Evolutionary conservation across 2,329 filamentous ascomycete genomes (phyloP).

Genomic region (Trichoderma semiorbis): DNA sequence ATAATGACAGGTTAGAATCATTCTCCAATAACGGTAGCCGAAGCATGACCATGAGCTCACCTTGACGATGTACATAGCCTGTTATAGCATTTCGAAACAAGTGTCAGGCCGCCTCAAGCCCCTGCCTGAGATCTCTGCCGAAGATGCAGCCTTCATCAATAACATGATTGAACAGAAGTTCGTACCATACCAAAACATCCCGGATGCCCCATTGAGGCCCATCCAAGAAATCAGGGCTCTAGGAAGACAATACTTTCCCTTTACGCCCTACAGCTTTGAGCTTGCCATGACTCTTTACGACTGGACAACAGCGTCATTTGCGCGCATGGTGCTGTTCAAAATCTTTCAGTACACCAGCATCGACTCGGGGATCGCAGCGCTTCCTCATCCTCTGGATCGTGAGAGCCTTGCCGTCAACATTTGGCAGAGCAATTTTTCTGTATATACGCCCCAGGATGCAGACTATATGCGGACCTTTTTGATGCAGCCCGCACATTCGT

Average conservation of each 20-base stretch:
- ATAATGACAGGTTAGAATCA: neutral
- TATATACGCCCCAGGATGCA: conserved; percentile 6
- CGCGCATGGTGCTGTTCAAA: conserved; percentile 15
- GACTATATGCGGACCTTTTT: conserved; percentile 14
- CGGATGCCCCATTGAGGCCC: neutral
- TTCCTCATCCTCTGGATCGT: conserved; percentile 4
- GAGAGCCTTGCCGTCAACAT: conserved; percentile 6
- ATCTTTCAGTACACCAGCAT: conserved; percentile 18
- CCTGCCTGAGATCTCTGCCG: neutral
- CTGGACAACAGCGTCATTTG: conserved; percentile 16
- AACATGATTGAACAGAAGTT: conserved; percentile 13
- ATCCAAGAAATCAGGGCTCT: conserved; percentile 13
- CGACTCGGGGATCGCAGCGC: neutral
- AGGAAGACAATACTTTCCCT: conserved; percentile 14
- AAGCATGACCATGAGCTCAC: neutral
- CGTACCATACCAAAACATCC: conserved; percentile 16
- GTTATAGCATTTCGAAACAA: neutral
- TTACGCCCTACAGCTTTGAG: conserved; percentile 14
- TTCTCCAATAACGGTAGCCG: neutral
- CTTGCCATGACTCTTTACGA: conserved; percentile 18
- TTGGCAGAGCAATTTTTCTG: conserved; percentile 16
- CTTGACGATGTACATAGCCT: neutral
- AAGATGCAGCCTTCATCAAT: neutral
- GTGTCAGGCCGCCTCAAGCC: conserved; percentile 9
- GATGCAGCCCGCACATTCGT: conserved; percentile 13